phyloP scores from a whole-genome alignment of 257 asterid species.

The Plantago elongata region DNA sequence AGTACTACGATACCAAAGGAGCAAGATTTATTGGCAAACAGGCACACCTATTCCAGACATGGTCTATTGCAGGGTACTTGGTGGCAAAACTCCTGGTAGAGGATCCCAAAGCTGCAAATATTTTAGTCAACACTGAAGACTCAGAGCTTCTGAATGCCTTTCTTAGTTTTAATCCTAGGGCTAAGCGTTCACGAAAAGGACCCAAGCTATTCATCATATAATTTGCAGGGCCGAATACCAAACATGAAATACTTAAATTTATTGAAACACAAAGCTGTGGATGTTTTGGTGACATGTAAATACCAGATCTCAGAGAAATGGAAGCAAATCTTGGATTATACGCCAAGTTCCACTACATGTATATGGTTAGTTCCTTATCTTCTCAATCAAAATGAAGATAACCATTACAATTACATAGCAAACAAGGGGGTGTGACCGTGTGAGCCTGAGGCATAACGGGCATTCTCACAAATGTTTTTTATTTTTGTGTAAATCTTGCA shows the following conservation, averaged over 20 bases:
- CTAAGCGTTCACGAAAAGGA: slow-evolving; percentile 57
- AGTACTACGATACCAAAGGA: slow-evolving; percentile 72
- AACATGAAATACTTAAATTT: not conserved
- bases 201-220: slow-evolving; percentile 60
- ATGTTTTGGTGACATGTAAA: too few relatives aligned
- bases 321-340: not conserved
- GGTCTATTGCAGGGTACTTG: slow-evolving; percentile 77
- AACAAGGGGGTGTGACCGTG: too few relatives aligned
- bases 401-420: too few relatives aligned
- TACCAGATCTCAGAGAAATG: not conserved
- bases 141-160: slow-evolving; percentile 56
- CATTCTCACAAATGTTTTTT: too few relatives aligned
- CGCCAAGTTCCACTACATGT: not conserved
- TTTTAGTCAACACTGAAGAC: slow-evolving; percentile 60
- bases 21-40: slow-evolving; percentile 75
- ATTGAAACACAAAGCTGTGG: not conserved
- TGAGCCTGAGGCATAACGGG: too few relatives aligned
- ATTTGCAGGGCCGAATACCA: slow-evolving; percentile 1
- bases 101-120: slow-evolving; percentile 65
- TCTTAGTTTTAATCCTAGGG: slow-evolving; percentile 55
- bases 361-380: not conserved
- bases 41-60: slow-evolving; percentile 71
- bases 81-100: slow-evolving; percentile 64
- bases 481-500: too few relatives aligned
- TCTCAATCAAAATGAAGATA: not conserved